Evolutionary conservation across 1,284 basidiomycete species (phyloP).

Genomic region (Ustanciosporium gigantosporum): DNA sequence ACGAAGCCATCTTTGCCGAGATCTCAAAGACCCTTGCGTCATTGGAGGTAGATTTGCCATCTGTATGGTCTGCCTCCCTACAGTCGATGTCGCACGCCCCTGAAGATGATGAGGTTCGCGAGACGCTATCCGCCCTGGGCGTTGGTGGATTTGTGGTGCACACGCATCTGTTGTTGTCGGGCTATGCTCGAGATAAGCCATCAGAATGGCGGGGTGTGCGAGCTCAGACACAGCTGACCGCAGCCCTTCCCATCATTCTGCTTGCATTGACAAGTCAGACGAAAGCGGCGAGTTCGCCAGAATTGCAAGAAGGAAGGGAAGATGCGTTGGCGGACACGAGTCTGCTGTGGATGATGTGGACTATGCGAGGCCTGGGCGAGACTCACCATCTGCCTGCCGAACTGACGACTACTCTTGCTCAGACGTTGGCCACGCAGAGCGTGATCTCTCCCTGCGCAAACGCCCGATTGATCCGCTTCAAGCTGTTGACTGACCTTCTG

Average conservation of each 20-base stretch:
- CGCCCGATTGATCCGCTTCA: slow-evolving; percentile 29
- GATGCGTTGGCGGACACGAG: slow-evolving; percentile 25
- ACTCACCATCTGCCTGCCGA: slow-evolving; percentile 6
- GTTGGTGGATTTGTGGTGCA: slow-evolving; percentile 27
- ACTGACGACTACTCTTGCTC: slow-evolving; percentile 20
- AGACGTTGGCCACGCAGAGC: slow-evolving; percentile 43
- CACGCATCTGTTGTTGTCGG: slow-evolving; percentile 24
- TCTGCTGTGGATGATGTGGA: slow-evolving; percentile 39
- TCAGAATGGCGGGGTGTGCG: slow-evolving; percentile 24
- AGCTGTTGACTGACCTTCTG: slow-evolving; percentile 27
- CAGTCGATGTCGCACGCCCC: slow-evolving; percentile 17
- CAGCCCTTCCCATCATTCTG: slow-evolving; percentile 25
- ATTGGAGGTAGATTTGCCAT: slow-evolving; percentile 23
- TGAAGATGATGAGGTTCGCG: slow-evolving; percentile 15
- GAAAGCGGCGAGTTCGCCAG: slow-evolving; percentile 21
- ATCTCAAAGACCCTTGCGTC: slow-evolving; percentile 28
- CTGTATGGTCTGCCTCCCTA: slow-evolving; percentile 23
- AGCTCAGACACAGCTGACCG: slow-evolving; percentile 21
- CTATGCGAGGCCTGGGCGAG: slow-evolving; percentile 9
- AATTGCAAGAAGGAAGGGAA: slow-evolving; percentile 23
- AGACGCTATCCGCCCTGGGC: slow-evolving; percentile 17
- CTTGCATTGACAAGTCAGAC: slow-evolving; percentile 25
- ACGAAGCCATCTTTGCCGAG: slow-evolving; percentile 29
- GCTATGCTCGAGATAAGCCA: slow-evolving; percentile 19
- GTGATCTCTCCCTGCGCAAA: slow-evolving; percentile 35